Evolutionary conservation across 192 early-diverging fungal species (phyloP).

Genomic region (Backusella sp.): DNA sequence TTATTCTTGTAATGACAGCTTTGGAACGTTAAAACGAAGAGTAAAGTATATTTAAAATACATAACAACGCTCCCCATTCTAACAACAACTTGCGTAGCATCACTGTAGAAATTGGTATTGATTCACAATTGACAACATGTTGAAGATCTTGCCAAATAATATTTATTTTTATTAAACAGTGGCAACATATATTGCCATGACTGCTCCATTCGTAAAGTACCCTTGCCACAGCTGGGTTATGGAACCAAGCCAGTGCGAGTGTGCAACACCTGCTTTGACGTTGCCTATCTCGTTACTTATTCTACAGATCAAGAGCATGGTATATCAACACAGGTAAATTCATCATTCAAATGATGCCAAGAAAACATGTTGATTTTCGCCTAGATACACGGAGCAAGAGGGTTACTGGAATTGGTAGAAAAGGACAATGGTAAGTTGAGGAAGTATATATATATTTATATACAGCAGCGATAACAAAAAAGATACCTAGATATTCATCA

Average conservation of each 20-base stretch:
- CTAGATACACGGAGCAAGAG: constrained; percentile 45
- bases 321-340: constrained; percentile 47
- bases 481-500: background rate
- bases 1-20: constrained; percentile 39
- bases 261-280: constrained; percentile 54
- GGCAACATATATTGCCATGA: constrained; percentile 58
- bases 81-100: constrained; percentile 35
- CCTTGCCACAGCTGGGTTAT: constrained; percentile 54
- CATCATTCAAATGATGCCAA: background rate
- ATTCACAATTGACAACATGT: background rate
- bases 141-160: background rate
- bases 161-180: constrained; percentile 28
- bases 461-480: background rate
- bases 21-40: constrained; percentile 46
- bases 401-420: constrained; percentile 51
- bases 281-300: constrained; percentile 57
- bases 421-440: constrained; percentile 46
- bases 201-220: constrained; percentile 48
- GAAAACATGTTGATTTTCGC: background rate
- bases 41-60: constrained; percentile 22
- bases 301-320: constrained; percentile 54
- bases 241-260: constrained; percentile 50
- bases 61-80: background rate
- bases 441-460: background rate
- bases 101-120: constrained; percentile 59